Percentiles rank a stretch among this genome's conserved stretches.
Evolutionary conservation across 805 yeast genomes (phyloP).

Genomic region (Priceomyces haplophilus): DNA sequence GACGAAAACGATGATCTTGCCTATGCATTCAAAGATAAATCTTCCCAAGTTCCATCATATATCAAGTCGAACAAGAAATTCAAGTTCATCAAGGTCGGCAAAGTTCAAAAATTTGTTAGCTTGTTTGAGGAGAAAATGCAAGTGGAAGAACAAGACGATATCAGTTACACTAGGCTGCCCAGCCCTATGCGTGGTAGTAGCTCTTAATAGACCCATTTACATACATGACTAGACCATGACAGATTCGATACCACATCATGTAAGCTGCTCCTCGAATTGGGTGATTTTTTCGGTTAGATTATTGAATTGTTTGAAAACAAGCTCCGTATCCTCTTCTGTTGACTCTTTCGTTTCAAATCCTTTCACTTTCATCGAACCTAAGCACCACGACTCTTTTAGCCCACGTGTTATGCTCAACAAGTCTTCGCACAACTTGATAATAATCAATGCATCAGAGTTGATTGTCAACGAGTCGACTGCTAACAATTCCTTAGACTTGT

Average conservation of each 20-base stretch:
- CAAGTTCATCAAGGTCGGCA: slow-evolving; percentile 44
- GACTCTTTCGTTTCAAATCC: slow-evolving; percentile 5
- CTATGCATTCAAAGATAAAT: slow-evolving; percentile 28
- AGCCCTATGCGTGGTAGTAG: slow-evolving; percentile 6
- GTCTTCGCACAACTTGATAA: slow-evolving; percentile 53
- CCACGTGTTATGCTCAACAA: slow-evolving; percentile 46
- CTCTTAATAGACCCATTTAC: neutral
- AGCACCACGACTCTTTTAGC: slow-evolving; percentile 55
- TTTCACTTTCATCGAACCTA: slow-evolving; percentile 47
- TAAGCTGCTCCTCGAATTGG: slow-evolving; percentile 14
- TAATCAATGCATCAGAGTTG: slow-evolving; percentile 50
- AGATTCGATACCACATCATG: neutral
- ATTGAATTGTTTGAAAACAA: slow-evolving; percentile 32
- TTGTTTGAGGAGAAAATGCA: slow-evolving; percentile 37
- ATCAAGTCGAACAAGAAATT: slow-evolving; percentile 42
- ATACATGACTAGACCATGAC: neutral
- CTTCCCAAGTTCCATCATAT: slow-evolving; percentile 30
- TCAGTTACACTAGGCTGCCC: slow-evolving; percentile 6
- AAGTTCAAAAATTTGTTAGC: slow-evolving; percentile 43
- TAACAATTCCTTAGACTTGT: slow-evolving; percentile 38
- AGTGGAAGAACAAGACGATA: slow-evolving; percentile 9
- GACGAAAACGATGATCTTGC: slow-evolving; percentile 29
- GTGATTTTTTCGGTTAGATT: slow-evolving; percentile 30
- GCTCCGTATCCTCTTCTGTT: slow-evolving; percentile 21
- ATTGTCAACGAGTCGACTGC: slow-evolving; percentile 57